Conservation (phyloP, 306 rosid species). For the Castanospermum australe region DNA sequence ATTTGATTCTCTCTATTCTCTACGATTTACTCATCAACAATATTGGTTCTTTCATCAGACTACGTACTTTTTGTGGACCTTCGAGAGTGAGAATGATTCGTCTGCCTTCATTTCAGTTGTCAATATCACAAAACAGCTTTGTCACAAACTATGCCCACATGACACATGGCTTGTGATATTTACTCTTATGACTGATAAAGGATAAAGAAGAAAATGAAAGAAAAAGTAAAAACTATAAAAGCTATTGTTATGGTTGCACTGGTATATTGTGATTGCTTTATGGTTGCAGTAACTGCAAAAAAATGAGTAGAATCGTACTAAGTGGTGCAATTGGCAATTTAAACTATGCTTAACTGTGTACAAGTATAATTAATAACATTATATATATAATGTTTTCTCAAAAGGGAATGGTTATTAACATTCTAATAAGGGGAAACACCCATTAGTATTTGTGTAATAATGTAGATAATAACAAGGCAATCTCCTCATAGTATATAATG, state of each 20-base stretch:
- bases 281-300: not conserved
- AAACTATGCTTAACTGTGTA: not conserved
- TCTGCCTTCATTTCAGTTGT: conserved; percentile 29
- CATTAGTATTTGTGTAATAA: not conserved
- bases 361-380: too few relatives aligned
- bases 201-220: too few relatives aligned
- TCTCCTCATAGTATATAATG: not conserved
- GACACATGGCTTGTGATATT: conserved; percentile 41
- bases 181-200: not conserved
- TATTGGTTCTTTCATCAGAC: conserved; percentile 5
- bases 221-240: too few relatives aligned
- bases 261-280: too few relatives aligned
- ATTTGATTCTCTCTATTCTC: conserved; percentile 32
- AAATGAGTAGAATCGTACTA: too few relatives aligned
- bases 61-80: conserved; percentile 37
- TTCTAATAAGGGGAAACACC: not conserved
- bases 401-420: too few relatives aligned
- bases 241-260: not conserved
- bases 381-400: too few relatives aligned
- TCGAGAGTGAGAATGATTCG: conserved; percentile 25
- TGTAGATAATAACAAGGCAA: not conserved
- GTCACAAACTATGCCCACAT: conserved; percentile 40
- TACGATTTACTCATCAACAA: conserved; percentile 1
- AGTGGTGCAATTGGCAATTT: not conserved
- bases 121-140: conserved; percentile 38